Percentiles rank a stretch among this genome's conserved stretches.
These are phyloP conservation scores for Mikania micrantha DNA, from an alignment of 129 eudicot species.

Conservation along the genomic window DNA sequence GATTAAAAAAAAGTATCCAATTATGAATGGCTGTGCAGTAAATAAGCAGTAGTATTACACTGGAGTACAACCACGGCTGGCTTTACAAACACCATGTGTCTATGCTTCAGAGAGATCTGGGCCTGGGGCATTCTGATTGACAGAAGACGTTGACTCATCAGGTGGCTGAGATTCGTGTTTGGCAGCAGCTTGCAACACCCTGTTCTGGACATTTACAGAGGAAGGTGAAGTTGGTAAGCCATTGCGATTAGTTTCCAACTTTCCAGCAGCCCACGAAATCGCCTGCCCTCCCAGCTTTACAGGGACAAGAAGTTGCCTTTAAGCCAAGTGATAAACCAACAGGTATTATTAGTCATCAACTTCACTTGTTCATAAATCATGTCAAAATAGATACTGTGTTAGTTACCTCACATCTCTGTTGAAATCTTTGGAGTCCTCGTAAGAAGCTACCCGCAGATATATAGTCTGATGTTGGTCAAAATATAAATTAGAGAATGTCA, in stretches of 20 bases:
- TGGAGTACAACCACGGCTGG: conserved; percentile 1
- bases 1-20: too few relatives aligned
- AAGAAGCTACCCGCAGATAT: conserved; percentile 65
- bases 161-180: conserved; percentile 92
- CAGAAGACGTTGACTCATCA: conserved; percentile 16
- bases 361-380: too few relatives aligned
- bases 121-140: conserved; percentile 37
- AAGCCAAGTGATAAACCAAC: conserved; percentile 10
- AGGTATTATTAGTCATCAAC: background rate
- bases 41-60: conserved; percentile 2
- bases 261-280: conserved; percentile 81
- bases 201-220: conserved; percentile 76
- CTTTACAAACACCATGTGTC: background rate
- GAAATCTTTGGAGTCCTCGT: conserved; percentile 61
- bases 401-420: conserved; percentile 67
- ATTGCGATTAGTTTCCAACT: conserved; percentile 59
- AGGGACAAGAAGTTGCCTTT: conserved; percentile 70
- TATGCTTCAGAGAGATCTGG: conserved; percentile 60
- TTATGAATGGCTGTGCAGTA: background rate
- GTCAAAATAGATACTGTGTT: background rate
- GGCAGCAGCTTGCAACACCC: conserved; percentile 96
- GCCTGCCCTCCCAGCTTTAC: conserved; percentile 80
- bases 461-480: conserved; percentile 49
- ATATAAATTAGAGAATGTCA: conserved; percentile 7
- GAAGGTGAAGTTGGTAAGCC: conserved; percentile 90